Evolutionary conservation across 768 basidiomycete genomes (phyloP).

Genomic region (Dacryopinax spathularia): DNA sequence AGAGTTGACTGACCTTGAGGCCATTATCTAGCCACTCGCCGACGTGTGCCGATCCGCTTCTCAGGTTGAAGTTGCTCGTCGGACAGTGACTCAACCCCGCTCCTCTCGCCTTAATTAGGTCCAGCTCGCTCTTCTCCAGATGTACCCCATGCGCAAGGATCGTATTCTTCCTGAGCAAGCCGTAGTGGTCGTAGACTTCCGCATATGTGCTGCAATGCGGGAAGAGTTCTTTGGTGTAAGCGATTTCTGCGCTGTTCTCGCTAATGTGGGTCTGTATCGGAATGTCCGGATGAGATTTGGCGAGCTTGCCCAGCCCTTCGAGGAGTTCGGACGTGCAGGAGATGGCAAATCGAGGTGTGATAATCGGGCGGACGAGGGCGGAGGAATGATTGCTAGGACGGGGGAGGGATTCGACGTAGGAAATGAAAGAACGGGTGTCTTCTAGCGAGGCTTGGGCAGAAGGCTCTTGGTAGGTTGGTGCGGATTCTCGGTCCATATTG

Average conservation of each 20-base stretch:
- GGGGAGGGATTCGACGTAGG: constrained; percentile 48
- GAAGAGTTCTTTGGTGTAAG: constrained; percentile 51
- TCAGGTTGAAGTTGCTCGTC: constrained; percentile 81
- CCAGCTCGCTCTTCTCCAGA: constrained; percentile 56
- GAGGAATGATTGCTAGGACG: constrained; percentile 13
- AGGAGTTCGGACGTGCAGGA: constrained; percentile 68
- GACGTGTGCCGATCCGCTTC: constrained; percentile 70
- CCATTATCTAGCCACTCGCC: constrained; percentile 67
- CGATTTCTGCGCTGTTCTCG: constrained; percentile 66
- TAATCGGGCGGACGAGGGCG: constrained; percentile 71
- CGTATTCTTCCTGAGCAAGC: constrained; percentile 63
- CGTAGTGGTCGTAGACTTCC: constrained; percentile 63
- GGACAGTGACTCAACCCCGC: constrained; percentile 89
- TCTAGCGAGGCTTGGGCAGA: constrained; percentile 43
- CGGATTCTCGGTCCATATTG: constrained; percentile 70
- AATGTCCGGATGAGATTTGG: constrained; percentile 38
- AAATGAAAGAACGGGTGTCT: constrained; percentile 50
- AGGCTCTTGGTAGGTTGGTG: constrained; percentile 54
- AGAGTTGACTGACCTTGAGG: constrained; percentile 49
- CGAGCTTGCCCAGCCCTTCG: constrained; percentile 40
- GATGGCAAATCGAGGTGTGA: constrained; percentile 95
- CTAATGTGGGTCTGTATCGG: constrained; percentile 86
- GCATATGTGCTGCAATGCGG: constrained; percentile 54
- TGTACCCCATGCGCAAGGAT: constrained; percentile 81
- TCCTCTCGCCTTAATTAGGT: constrained; percentile 45